Conservation (phyloP, 768 basidiomycete genomes). For the Lentinus brumalis region DNA sequence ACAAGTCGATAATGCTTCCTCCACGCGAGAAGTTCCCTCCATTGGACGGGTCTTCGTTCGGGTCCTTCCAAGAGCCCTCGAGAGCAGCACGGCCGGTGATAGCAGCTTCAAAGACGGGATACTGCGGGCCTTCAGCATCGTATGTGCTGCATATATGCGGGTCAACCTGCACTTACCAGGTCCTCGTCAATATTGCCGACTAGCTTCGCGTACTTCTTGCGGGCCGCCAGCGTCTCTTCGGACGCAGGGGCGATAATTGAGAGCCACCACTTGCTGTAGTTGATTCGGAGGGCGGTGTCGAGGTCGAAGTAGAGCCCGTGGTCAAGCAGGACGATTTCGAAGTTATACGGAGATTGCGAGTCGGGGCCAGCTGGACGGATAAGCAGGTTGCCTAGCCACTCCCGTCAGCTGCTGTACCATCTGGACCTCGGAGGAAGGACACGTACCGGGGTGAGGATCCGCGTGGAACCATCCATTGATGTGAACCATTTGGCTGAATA, state of each 20-base stretch:
- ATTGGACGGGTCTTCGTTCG: constrained; percentile 34
- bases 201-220: constrained; percentile 84
- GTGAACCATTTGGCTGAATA: constrained; percentile 96
- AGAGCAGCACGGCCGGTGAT: constrained; percentile 86
- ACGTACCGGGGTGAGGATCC: constrained; percentile 84
- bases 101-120: constrained; percentile 93
- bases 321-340: constrained; percentile 93
- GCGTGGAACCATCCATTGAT: constrained; percentile 90
- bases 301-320: constrained; percentile 95
- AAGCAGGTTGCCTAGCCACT: constrained; percentile 73
- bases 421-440: background rate
- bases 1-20: constrained; percentile 75
- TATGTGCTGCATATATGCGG: background rate
- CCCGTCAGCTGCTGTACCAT: background rate
- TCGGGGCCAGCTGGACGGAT: constrained; percentile 70
- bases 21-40: constrained; percentile 57
- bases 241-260: constrained; percentile 79
- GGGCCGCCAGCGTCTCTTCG: constrained; percentile 59
- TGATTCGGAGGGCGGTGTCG: constrained; percentile 73
- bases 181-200: constrained; percentile 92
- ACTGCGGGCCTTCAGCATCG: constrained; percentile 45
- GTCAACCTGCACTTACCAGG: constrained; percentile 50
- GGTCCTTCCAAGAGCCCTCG: constrained; percentile 57
- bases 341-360: constrained; percentile 87
- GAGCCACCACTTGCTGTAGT: constrained; percentile 90